Evolutionary conservation across 2,329 filamentous ascomycete genomes (phyloP).

Genomic region (Monilinia fructicola): DNA sequence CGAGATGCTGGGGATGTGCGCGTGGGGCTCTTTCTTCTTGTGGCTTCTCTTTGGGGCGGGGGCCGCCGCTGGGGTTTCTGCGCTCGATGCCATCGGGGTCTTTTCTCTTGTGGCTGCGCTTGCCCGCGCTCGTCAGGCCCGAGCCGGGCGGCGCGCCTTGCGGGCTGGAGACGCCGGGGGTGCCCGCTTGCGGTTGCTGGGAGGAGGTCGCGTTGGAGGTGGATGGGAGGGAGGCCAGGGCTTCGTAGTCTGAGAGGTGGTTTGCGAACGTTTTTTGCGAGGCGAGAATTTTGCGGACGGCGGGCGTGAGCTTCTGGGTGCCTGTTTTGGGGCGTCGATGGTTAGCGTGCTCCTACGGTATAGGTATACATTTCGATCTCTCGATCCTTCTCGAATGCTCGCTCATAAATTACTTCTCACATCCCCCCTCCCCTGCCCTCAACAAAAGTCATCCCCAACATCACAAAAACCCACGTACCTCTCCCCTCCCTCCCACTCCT

Average conservation of each 20-base stretch:
- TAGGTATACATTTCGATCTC: too few relatives aligned
- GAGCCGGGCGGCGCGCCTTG: slow-evolving; percentile 23
- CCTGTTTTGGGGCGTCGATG: too few relatives aligned
- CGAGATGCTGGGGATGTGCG: slow-evolving; percentile 2
- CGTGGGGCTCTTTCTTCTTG: slow-evolving; percentile 36
- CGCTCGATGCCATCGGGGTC: not conserved
- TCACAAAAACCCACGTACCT: too few relatives aligned
- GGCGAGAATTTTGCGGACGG: slow-evolving; percentile 73
- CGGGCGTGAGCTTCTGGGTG: slow-evolving; percentile 41
- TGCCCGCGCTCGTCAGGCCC: slow-evolving; percentile 34
- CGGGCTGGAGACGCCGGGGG: slow-evolving; percentile 33
- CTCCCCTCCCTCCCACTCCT: slow-evolving; percentile 38
- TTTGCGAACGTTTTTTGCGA: slow-evolving; percentile 83
- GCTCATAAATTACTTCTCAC: too few relatives aligned
- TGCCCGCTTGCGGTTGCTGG: slow-evolving; percentile 22
- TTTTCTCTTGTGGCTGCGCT: slow-evolving; percentile 26
- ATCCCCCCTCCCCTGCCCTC: too few relatives aligned
- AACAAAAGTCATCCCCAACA: too few relatives aligned
- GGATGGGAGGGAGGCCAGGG: slow-evolving; percentile 51
- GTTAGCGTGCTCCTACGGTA: too few relatives aligned
- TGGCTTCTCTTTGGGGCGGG: slow-evolving; percentile 26
- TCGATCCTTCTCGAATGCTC: too few relatives aligned
- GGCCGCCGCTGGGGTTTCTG: not conserved
- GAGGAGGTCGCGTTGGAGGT: slow-evolving; percentile 25
- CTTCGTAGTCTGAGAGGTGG: slow-evolving; percentile 77